Percentiles rank a stretch among this genome's conserved stretches.
phyloP scores from a whole-genome alignment of 2,329 filamentous ascomycete species.

The Colletotrichum navitas region DNA sequence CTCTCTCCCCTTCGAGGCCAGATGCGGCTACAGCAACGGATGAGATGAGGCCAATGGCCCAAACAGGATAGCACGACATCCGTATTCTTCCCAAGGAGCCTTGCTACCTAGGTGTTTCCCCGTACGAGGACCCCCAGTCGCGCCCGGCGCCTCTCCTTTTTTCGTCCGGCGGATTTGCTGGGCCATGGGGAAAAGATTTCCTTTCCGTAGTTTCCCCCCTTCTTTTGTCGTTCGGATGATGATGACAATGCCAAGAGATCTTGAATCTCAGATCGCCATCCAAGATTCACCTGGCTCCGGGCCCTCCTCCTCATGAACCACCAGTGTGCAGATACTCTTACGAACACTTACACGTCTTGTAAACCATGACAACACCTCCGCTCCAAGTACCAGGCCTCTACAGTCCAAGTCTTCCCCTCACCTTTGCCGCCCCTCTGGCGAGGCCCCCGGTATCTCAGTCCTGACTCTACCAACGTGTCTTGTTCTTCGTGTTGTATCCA shows the following conservation, averaged over 20 bases:
- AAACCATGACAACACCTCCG: background rate
- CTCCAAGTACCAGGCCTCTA: background rate
- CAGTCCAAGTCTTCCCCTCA: background rate
- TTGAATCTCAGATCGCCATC: background rate
- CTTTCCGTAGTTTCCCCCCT: background rate
- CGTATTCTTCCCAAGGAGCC: conserved; percentile 14
- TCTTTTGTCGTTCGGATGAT: too few relatives aligned
- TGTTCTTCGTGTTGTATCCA: too few relatives aligned
- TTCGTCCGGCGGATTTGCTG: background rate
- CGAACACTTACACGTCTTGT: too few relatives aligned
- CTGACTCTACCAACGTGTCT: background rate
- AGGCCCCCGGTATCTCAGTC: background rate
- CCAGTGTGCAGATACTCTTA: too few relatives aligned
- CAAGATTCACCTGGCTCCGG: background rate
- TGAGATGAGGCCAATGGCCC: too few relatives aligned
- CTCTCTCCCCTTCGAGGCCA: too few relatives aligned
- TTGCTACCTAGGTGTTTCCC: too few relatives aligned
- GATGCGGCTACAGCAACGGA: too few relatives aligned
- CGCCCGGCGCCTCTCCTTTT: background rate
- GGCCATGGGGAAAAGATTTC: too few relatives aligned
- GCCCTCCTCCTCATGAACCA: background rate
- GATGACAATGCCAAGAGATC: background rate
- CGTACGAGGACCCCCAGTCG: background rate
- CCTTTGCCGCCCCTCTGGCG: background rate
- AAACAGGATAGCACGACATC: conserved; percentile 9